phyloP scores from a whole-genome alignment of 2,329 filamentous ascomycete genomes.

The Zopfia rhizophila region DNA sequence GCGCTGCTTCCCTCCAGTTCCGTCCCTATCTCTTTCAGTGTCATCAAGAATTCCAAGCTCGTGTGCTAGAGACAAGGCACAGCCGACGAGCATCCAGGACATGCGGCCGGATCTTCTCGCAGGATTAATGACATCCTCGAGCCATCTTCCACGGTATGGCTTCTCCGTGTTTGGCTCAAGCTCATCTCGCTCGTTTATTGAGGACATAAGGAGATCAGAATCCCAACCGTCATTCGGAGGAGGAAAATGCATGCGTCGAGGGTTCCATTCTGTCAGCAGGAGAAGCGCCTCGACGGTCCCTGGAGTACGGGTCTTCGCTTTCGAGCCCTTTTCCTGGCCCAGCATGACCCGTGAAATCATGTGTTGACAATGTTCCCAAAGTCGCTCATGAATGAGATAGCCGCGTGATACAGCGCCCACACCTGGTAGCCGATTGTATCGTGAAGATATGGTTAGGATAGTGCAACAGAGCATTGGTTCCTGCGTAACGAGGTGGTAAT shows the following conservation, averaged over 20 bases:
- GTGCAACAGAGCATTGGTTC: constrained; percentile 65
- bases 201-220: too few species aligned
- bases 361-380: constrained; percentile 66
- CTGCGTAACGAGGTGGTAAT: constrained; percentile 59
- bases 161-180: too few species aligned
- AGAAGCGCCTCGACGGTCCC: constrained; percentile 65
- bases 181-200: constrained; percentile 34
- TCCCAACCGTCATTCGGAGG: constrained; percentile 66
- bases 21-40: too few species aligned
- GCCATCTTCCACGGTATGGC: constrained; percentile 57
- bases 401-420: constrained; percentile 58
- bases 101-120: constrained; percentile 66
- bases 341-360: constrained; percentile 65
- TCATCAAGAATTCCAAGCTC: constrained; percentile 64
- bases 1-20: constrained; percentile 35
- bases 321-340: constrained; percentile 64
- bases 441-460: constrained; percentile 66
- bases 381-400: constrained; percentile 64
- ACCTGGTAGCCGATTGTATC: constrained; percentile 56
- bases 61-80: constrained; percentile 63
- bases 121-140: constrained; percentile 65
- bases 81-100: constrained; percentile 70
- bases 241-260: constrained; percentile 64
- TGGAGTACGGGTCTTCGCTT: constrained; percentile 61
- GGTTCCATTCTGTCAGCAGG: constrained; percentile 67